phyloP scores from a whole-genome alignment of 129 eudicot species.

The Saussurea involucrata region DNA sequence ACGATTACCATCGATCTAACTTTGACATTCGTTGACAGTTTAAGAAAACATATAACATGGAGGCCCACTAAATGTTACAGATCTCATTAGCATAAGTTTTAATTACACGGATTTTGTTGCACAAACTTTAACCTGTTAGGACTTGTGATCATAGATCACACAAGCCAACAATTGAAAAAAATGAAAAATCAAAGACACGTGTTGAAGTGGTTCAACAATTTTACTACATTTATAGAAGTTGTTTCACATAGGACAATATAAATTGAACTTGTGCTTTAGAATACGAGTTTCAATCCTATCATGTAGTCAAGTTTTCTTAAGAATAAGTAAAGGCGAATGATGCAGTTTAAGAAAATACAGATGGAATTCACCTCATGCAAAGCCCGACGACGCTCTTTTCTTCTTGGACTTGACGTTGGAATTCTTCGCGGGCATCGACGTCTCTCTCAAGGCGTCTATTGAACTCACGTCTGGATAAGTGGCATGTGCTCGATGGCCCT shows the following conservation, averaged over 20 bases:
- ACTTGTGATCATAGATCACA: too few relatives aligned
- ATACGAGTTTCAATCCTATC: not conserved
- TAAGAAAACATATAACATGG: not conserved
- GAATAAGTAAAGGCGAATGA: not conserved
- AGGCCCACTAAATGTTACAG: not conserved
- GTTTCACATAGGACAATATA: too few relatives aligned
- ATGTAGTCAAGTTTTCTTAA: not conserved
- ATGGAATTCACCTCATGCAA: constrained; percentile 52
- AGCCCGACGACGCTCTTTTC: constrained; percentile 75
- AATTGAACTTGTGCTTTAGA: too few relatives aligned
- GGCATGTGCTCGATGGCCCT: constrained; percentile 72
- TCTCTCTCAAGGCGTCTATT: constrained; percentile 69
- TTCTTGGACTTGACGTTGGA: constrained; percentile 64
- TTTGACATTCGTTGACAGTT: not conserved
- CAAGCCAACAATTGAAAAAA: too few relatives aligned
- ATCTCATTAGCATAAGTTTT: not conserved
- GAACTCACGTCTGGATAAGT: constrained; percentile 71
- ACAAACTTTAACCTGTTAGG: too few relatives aligned
- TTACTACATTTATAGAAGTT: too few relatives aligned
- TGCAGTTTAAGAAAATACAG: not conserved
- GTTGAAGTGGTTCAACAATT: too few relatives aligned
- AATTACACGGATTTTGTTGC: not conserved
- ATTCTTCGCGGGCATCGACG: constrained; percentile 69
- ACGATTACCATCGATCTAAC: not conserved
- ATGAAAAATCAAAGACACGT: too few relatives aligned